Evolutionary conservation across 495 filamentous ascomycete species (phyloP).

Genomic region (Neurospora sp.): DNA sequence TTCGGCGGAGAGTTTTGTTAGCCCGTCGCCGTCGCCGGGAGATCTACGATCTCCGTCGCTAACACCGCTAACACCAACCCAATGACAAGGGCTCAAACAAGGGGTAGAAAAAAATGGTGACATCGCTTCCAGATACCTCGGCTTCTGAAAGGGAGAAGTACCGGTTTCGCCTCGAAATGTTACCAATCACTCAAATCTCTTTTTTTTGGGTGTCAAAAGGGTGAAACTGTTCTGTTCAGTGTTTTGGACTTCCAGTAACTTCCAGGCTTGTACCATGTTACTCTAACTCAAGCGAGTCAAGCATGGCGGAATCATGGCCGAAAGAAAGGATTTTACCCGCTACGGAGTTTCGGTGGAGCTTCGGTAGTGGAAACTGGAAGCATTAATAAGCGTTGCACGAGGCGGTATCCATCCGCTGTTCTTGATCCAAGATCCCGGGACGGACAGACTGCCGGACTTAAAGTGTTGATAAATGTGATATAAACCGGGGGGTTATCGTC

Average conservation of each 20-base stretch:
- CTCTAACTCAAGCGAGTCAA: neutral
- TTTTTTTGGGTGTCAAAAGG: no score
- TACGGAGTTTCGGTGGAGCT: neutral
- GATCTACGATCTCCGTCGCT: neutral
- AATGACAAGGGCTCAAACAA: no score
- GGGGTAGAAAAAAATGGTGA: neutral
- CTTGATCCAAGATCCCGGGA: no score
- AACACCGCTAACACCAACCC: no score
- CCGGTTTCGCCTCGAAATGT: neutral
- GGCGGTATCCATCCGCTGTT: neutral
- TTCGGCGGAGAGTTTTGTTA: neutral
- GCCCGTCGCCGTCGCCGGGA: neutral
- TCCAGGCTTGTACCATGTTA: neutral
- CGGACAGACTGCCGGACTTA: no score
- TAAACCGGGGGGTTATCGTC: no score
- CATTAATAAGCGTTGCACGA: neutral
- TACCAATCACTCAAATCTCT: no score
- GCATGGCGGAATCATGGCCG: neutral
- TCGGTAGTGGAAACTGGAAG: neutral
- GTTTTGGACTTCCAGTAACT: neutral
- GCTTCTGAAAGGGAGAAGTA: neutral
- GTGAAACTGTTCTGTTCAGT: no score
- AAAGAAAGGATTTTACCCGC: neutral
- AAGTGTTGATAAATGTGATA: no score
- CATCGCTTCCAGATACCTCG: neutral